Evolutionary conservation across 257 asterid genomes (phyloP), one percentile per base, ranked within the genome.

Genomic region (Cruciata laevipes): DNA sequence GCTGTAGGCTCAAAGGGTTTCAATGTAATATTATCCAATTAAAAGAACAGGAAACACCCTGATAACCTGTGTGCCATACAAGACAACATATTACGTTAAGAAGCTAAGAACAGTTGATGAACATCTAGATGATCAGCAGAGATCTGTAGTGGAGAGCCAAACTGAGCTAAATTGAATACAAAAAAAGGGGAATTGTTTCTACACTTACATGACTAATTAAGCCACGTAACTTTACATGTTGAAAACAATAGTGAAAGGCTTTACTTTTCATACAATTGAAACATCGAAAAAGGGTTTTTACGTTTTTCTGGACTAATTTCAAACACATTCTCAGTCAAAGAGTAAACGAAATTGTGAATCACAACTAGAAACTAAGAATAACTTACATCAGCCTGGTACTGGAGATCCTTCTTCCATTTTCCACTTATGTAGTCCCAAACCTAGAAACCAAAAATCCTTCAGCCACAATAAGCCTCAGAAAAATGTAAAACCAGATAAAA

Each of bases 351-450:
- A 57, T 24, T 30, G 6, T 6, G 2, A 35, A 37, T 2, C 42
- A 64, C 4, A 55, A 1, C 14, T 33, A n/a, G 53, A 13, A 51
- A 55, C 18, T 16, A 23, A 37, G 21, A n/a, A n/a, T 31, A 82
- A 80, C 97, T 81, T 76, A 90, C 99, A 74, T 93, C 97, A 79
- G 97, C 96, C 81, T 93, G 99, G 80, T 93, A 93, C 69, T 88
- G 97, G 72, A 93, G 97, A 86, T 93, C 99, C 84, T 93, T 93
- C 83, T 93, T 90, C 76, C 90, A 82, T 73, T 93, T 93, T 67
- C 97, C 97, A 76, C 96, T 93, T 73, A 90, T 79, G 71, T 93
- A 89, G 75, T 93, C 99, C 99, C 99, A 93, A 42, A 93, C 99
- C 98, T 93, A 77, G 69, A 67, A 64, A 38, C 57, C 67, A 80